phyloP scores from a whole-genome alignment of 345 rosid genomes.

The Populus deltoides region DNA sequence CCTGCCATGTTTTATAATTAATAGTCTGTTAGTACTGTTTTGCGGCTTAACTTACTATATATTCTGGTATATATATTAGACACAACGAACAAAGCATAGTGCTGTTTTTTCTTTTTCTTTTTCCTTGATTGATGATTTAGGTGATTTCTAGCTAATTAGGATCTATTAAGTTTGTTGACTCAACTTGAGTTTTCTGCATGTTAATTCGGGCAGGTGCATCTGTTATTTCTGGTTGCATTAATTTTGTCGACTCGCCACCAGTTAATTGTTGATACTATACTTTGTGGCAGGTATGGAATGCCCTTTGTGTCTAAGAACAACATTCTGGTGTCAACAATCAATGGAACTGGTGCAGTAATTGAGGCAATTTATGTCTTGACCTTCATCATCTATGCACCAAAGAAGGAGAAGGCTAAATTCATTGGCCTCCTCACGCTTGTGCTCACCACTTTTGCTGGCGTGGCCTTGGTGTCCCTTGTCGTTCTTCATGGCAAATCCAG shows the following conservation, averaged over 20 bases:
- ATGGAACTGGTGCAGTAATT: conserved; percentile 72
- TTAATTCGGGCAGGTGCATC: neutral
- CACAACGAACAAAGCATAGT: neutral
- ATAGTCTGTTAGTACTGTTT: neutral
- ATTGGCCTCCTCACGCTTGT: conserved; percentile 52
- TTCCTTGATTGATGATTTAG: neutral
- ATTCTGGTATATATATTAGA: neutral
- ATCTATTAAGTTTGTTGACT: neutral
- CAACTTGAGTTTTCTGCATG: no score
- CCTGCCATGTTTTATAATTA: neutral
- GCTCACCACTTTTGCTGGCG: conserved; percentile 49
- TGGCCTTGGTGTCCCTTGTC: conserved; percentile 62
- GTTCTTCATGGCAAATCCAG: conserved; percentile 65
- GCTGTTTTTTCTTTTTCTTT: neutral
- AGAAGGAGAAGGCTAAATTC: conserved; percentile 73
- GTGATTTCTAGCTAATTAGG: neutral
- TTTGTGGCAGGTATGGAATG: conserved; percentile 69
- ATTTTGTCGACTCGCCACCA: neutral
- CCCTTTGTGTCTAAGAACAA: conserved; percentile 87
- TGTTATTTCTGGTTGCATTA: no score
- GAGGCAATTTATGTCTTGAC: conserved; percentile 63
- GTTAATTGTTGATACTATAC: neutral
- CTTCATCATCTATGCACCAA: conserved; percentile 63
- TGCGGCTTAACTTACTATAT: neutral
- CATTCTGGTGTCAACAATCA: conserved; percentile 73